A percentile compares a stretch with the other conserved stretches of the same genome.
Evolutionary conservation across 2,329 filamentous ascomycete genomes (phyloP).

Genomic region (Daldinia sp.): DNA sequence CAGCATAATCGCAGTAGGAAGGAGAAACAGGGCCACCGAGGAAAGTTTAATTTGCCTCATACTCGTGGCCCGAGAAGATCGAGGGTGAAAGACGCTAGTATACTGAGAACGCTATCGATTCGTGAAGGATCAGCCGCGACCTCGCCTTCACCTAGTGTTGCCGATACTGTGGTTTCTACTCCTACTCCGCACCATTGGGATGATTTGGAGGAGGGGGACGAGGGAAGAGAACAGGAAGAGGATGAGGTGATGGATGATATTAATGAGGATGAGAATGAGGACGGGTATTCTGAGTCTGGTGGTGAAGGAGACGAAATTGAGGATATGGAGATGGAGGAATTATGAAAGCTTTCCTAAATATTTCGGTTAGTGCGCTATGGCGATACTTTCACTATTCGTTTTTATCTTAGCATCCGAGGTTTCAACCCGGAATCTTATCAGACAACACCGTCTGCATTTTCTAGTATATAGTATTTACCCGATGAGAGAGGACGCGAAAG

Average conservation of each 20-base stretch:
- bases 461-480: not conserved
- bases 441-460: not conserved
- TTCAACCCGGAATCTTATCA: not conserved
- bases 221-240: slow-evolving; percentile 9
- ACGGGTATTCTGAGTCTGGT: slow-evolving; percentile 12
- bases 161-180: slow-evolving; percentile 28
- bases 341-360: not conserved
- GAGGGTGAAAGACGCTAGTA: not conserved
- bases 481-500: no score
- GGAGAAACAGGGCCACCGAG: slow-evolving; percentile 17
- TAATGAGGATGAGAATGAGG: slow-evolving; percentile 14
- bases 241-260: not conserved
- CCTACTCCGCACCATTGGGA: slow-evolving; percentile 42
- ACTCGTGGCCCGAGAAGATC: slow-evolving; percentile 4
- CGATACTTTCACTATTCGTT: no score
- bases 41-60: slow-evolving; percentile 28
- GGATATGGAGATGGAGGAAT: slow-evolving; percentile 38
- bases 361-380: not conserved
- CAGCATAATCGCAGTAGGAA: slow-evolving; percentile 2
- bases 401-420: not conserved
- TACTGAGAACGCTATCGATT: slow-evolving; percentile 19
- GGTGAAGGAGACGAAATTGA: slow-evolving; percentile 25
- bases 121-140: slow-evolving; percentile 11
- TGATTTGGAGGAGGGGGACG: slow-evolving; percentile 29
- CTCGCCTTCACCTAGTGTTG: slow-evolving; percentile 2